Evolutionary conservation across 1,139 yeast species (phyloP).

Genomic region (Yamadazyma sp.): DNA sequence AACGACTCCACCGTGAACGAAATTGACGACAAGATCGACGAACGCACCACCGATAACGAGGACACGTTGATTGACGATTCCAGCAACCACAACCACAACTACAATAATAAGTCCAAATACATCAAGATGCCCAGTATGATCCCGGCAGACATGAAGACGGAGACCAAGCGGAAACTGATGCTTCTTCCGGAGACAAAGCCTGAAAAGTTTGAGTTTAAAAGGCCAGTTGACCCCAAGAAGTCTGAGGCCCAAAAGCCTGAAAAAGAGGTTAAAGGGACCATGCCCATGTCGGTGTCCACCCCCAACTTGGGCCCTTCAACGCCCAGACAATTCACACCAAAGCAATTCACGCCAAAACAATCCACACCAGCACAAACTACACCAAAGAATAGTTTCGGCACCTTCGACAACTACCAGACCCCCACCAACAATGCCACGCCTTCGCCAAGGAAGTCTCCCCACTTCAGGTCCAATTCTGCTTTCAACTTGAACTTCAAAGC

Average conservation of each 20-base stretch:
- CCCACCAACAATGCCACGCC: constrained; percentile 12
- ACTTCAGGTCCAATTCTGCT: constrained; percentile 30
- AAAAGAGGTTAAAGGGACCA: neutral
- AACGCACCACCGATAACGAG: constrained; percentile 20
- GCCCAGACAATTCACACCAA: neutral
- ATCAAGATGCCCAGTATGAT: constrained; percentile 18
- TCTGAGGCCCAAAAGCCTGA: too few relatives aligned
- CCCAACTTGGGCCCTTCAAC: neutral
- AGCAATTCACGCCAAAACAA: neutral
- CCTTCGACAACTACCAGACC: constrained; percentile 6
- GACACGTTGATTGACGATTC: constrained; percentile 25
- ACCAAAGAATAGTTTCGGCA: constrained; percentile 8
- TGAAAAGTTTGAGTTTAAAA: too few relatives aligned
- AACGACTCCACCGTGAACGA: constrained; percentile 18
- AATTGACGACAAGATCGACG: constrained; percentile 5
- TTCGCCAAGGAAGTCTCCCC: constrained; percentile 25
- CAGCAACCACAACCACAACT: constrained; percentile 1
- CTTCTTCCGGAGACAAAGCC: too few relatives aligned
- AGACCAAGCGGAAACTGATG: constrained; percentile 3
- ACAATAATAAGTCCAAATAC: constrained; percentile 8
- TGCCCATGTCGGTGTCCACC: neutral
- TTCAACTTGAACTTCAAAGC: constrained; percentile 21
- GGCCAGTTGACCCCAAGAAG: too few relatives aligned
- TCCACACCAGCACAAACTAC: too few relatives aligned
- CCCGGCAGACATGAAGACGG: constrained; percentile 12